Evolutionary conservation across 495 filamentous ascomycete genomes (phyloP), one percentile per base, ranked within the genome.

Genomic region (Astrothelium subdiscretum): DNA sequence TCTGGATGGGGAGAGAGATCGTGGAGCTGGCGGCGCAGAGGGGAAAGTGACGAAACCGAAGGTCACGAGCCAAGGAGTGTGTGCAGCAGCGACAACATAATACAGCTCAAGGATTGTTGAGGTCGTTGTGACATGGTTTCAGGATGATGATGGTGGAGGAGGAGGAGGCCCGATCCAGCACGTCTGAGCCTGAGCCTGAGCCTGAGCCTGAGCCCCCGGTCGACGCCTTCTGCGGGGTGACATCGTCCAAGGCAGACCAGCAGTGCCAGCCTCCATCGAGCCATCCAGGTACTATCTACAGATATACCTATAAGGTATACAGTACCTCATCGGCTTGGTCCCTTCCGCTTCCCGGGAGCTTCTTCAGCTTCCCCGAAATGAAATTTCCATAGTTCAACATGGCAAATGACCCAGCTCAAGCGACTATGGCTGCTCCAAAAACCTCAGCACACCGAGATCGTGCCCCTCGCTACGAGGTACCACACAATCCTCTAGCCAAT

Each of bases 401-500:
- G 20, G 48, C 15, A 2, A 26, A 27, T 12, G 60, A 20, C 26
- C 58, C 61, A 13, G 22, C 62, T 32, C 15, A 43, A 5, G 24
- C 48, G 59, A 2, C 10, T 64, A 24, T 63, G 8, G 11, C 32
- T n/a, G 15, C 22, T 60, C 29, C 35, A 24, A 4, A 59, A 18
- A 11, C 61, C 32, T 22, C 51, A 57, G 1, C 11, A 3, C 61
- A 42, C 26, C 20, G n/a, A 57, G 67, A 11, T 65, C 72, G 72
- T 10, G 80, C 82, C 13, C 80, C 82, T 6, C 81, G 79, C 76
- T 80, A 81, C 64, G 44, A 74, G 0, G 77, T 96, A 31, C 90
- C 89, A 2, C 63, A 77, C 32, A 78, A 81, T 44, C 77, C 78
- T 22, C 77, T 97, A 51, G 81, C 91, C 32, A 86, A 85, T 62